phyloP scores from a whole-genome alignment of 805 yeast species.

The Nakazawaea molendinolei region DNA sequence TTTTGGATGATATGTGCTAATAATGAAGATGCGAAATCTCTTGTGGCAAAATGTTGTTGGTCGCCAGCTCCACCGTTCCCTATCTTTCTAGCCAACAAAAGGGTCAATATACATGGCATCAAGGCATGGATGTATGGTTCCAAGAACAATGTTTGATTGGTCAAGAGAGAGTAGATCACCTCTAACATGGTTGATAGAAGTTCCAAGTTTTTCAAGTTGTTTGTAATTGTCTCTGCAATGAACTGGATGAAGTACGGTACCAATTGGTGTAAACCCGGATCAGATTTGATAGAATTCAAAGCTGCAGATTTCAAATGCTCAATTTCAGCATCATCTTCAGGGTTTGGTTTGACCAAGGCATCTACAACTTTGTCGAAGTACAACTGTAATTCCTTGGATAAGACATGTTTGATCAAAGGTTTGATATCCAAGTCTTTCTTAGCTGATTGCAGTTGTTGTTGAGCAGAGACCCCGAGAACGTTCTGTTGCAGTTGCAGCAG shows the following conservation, averaged over 20 bases:
- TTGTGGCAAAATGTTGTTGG: constrained; percentile 46
- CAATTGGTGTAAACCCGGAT: constrained; percentile 93
- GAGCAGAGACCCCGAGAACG: background rate
- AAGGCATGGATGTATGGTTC: constrained; percentile 95
- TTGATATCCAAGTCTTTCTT: constrained; percentile 58
- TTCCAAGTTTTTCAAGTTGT: constrained; percentile 68
- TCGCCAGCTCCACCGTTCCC: constrained; percentile 37
- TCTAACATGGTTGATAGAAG: constrained; percentile 80
- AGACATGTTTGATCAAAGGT: constrained; percentile 90
- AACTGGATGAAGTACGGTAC: constrained; percentile 96
- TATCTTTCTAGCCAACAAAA: constrained; percentile 82
- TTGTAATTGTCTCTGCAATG: constrained; percentile 90
- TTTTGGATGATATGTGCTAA: constrained; percentile 70
- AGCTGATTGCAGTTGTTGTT: constrained; percentile 1
- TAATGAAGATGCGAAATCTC: constrained; percentile 85
- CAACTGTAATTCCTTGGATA: constrained; percentile 88
- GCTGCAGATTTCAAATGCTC: constrained; percentile 72
- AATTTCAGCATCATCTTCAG: constrained; percentile 33
- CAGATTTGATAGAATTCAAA: constrained; percentile 74
- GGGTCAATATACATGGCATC: constrained; percentile 93
- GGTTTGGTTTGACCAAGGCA: constrained; percentile 58
- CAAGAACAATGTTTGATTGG: constrained; percentile 77
- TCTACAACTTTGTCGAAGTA: constrained; percentile 87
- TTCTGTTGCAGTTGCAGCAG: constrained; percentile 1
- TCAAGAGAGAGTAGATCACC: constrained; percentile 76